phyloP scores from a whole-genome alignment of 2,329 filamentous ascomycete species.

The Curvularia lunata region DNA sequence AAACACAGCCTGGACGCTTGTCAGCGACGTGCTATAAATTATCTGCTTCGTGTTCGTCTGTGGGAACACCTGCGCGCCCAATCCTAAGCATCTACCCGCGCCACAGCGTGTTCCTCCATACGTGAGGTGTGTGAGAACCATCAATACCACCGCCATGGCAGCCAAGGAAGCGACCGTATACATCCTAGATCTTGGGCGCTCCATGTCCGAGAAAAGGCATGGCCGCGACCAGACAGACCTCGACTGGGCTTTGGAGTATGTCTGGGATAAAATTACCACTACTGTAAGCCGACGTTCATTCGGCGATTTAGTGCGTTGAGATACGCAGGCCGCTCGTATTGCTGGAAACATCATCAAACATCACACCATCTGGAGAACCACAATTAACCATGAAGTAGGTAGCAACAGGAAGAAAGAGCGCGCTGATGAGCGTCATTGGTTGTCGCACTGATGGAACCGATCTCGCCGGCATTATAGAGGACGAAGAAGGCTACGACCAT shows the following conservation, averaged over 20 bases:
- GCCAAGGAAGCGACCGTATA: conserved; percentile 93
- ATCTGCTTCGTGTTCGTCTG: background rate
- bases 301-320: conserved; percentile 27
- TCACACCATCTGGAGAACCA: background rate
- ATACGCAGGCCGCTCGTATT: background rate
- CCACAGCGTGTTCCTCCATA: background rate
- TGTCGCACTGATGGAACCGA: conserved; percentile 71
- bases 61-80: background rate
- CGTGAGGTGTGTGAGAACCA: conserved; percentile 5
- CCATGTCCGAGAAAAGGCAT: conserved; percentile 77
- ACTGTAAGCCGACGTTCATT: conserved; percentile 62
- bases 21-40: background rate
- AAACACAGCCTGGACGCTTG: background rate
- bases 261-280: conserved; percentile 90
- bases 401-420: conserved; percentile 74
- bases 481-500: conserved; percentile 76
- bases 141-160: conserved; percentile 67
- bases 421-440: conserved; percentile 78
- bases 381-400: conserved; percentile 50
- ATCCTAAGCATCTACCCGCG: background rate
- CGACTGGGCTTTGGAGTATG: conserved; percentile 87
- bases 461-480: conserved; percentile 58
- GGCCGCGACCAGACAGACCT: conserved; percentile 80
- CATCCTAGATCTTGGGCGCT: conserved; percentile 83
- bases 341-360: background rate